phyloP scores from a whole-genome alignment of 1,284 basidiomycete genomes.

The Meira nashicola region DNA sequence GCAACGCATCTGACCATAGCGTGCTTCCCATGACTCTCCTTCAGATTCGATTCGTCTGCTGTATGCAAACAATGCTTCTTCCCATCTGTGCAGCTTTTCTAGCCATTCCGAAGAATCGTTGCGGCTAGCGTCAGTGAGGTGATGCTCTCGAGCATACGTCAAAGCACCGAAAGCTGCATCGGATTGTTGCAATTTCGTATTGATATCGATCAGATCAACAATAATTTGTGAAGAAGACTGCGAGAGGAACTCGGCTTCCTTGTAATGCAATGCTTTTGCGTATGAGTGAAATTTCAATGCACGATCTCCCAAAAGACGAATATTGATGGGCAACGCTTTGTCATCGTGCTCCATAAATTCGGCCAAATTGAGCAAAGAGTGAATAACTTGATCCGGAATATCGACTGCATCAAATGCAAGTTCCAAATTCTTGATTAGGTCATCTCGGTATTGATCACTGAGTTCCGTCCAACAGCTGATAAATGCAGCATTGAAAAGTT shows the following conservation, averaged over 20 bases:
- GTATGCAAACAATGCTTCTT: slow-evolving; percentile 84
- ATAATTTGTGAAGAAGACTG: slow-evolving; percentile 76
- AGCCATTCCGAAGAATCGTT: slow-evolving; percentile 69
- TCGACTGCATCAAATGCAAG: slow-evolving; percentile 73
- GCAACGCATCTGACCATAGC: slow-evolving; percentile 88
- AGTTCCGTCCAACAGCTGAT: slow-evolving; percentile 96
- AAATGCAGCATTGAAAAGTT: slow-evolving; percentile 97
- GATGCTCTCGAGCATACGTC: slow-evolving; percentile 54
- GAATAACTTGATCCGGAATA: slow-evolving; percentile 85
- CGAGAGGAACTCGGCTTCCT: slow-evolving; percentile 93
- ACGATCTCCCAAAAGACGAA: slow-evolving; percentile 86
- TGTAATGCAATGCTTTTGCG: slow-evolving; percentile 97
- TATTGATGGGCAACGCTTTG: slow-evolving; percentile 88
- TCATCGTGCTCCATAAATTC: slow-evolving; percentile 99
- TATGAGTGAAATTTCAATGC: slow-evolving; percentile 88
- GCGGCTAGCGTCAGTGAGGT: slow-evolving; percentile 76
- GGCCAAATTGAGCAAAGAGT: slow-evolving; percentile 87
- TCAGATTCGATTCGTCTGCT: slow-evolving; percentile 71
- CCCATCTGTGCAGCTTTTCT: slow-evolving; percentile 92
- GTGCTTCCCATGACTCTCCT: slow-evolving; percentile 58
- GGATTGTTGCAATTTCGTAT: slow-evolving; percentile 85
- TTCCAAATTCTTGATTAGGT: slow-evolving; percentile 81
- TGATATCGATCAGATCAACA: slow-evolving; percentile 92
- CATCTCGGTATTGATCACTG: slow-evolving; percentile 63
- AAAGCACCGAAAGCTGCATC: slow-evolving; percentile 51